Evolutionary conservation across 108 stramenopile genomes (phyloP), one percentile per base, ranked within the genome.

Genomic region (Skeletonema marinoi): DNA sequence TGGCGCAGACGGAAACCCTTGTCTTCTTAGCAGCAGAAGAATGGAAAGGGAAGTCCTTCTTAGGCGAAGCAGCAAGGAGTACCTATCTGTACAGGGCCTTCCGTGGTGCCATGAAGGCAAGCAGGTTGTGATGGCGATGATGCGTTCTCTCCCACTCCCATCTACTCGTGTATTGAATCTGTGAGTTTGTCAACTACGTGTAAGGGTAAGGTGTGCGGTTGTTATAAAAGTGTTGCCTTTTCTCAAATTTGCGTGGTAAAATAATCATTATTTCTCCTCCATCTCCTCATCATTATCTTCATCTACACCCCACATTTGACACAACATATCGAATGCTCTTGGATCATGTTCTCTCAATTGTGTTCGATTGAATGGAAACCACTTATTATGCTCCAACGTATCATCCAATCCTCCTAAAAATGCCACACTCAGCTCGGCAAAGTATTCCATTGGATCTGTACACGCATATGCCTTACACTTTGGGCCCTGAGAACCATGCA

Each of bases 361-460:
- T 11, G 36, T 42, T 12, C 92, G 76, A 80, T 96, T 92, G 71
- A 91, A 92, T 12, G 96, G 96, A 70, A 64, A 94, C 96, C 96
- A 97, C 75, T 97, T 97, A 77, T 97, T 97, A 75, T 82, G 90
- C 51, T 97, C 96, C 29, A 36, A 46, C 2, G 70, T 68, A 12
- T 75, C 78, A 65, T 86, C 83, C 16, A 77, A 39, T 10, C 94
- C 94, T 16, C 93, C 93, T 44, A 96, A 77, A 86, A 93, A 97
- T 16, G 94, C 94, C 42, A 85, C 81, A 35, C 90, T 91, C 50
- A 97, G 77, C 62, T 97, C 94, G 1, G 96, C 96, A 82, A 94
- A 97, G 81, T 96, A 97, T 82, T 96, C 94, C 91, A 92, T 94
- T 33, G 59, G 58, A 78, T 96, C 88, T n/a, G 83, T 73, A 69